A percentile compares a stretch with the other conserved stretches of the same genome.
Conservation (phyloP, 768 basidiomycete species). For the Suillus hirtellus region DNA sequence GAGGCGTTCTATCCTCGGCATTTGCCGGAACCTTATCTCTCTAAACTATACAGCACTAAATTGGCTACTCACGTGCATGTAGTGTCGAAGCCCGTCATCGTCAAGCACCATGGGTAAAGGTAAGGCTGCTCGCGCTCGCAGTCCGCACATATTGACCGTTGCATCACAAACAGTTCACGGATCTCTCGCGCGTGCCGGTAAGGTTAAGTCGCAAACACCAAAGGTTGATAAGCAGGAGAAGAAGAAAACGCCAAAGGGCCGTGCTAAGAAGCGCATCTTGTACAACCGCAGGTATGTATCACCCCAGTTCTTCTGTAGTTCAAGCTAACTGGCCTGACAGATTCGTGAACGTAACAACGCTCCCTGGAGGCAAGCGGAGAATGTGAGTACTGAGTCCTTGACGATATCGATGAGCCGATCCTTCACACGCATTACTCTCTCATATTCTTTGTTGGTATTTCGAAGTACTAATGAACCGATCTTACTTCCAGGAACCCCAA, state of each 20-base stretch:
- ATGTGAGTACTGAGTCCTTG: constrained; percentile 81
- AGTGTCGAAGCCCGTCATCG: constrained; percentile 7
- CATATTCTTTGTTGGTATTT: constrained; percentile 49
- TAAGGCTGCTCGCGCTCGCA: not conserved
- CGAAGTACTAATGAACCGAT: not conserved
- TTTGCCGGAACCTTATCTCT: constrained; percentile 1
- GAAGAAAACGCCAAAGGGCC: constrained; percentile 97
- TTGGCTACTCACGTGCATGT: constrained; percentile 3
- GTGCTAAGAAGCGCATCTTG: constrained; percentile 93
- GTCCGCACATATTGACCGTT: constrained; percentile 9
- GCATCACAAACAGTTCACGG: constrained; percentile 74
- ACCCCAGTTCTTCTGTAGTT: not conserved
- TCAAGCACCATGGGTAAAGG: constrained; percentile 8
- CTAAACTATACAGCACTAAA: constrained; percentile 7
- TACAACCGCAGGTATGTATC: constrained; percentile 88
- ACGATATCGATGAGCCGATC: constrained; percentile 71
- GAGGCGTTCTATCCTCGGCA: not conserved
- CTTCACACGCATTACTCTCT: constrained; percentile 83
- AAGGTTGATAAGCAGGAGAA: constrained; percentile 99
- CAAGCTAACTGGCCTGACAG: constrained; percentile 36
- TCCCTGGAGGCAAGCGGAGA: constrained; percentile 90
- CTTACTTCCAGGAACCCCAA: constrained; percentile 28
- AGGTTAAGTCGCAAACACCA: constrained; percentile 98
- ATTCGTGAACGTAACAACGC: constrained; percentile 92
- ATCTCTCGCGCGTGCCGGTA: constrained; percentile 98